phyloP scores from a whole-genome alignment of 2,329 filamentous ascomycete genomes.

The Dothistroma pini region DNA sequence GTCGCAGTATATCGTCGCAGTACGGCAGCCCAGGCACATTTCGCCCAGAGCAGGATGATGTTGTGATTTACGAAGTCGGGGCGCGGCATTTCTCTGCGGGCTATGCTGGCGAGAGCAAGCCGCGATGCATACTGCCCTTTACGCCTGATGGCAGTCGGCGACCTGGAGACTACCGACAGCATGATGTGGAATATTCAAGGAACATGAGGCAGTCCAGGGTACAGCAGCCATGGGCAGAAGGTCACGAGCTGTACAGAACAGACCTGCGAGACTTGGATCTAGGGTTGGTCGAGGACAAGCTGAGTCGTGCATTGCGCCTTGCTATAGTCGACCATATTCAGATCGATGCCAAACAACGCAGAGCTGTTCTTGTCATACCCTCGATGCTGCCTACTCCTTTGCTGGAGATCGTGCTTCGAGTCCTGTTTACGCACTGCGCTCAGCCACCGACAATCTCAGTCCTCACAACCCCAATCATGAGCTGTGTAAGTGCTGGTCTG shows the following conservation, averaged over 20 bases:
- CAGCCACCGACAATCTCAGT: slow-evolving; percentile 78
- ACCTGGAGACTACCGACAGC: slow-evolving; percentile 71
- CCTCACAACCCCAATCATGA: slow-evolving; percentile 71
- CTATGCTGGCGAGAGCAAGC: slow-evolving; percentile 77
- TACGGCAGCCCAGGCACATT: slow-evolving; percentile 58
- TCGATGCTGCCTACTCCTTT: slow-evolving; percentile 73
- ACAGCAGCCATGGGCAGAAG: slow-evolving; percentile 59
- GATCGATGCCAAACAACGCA: slow-evolving; percentile 66
- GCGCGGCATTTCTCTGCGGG: slow-evolving; percentile 74
- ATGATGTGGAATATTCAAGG: slow-evolving; percentile 17
- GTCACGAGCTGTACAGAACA: slow-evolving; percentile 72
- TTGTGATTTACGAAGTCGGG: slow-evolving; percentile 78
- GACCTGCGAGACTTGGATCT: slow-evolving; percentile 72
- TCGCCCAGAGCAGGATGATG: slow-evolving; percentile 71
- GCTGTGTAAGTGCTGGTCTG: slow-evolving; percentile 72
- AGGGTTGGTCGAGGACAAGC: slow-evolving; percentile 76
- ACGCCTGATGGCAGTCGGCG: slow-evolving; percentile 72
- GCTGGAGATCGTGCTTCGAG: slow-evolving; percentile 69
- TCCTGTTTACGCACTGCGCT: slow-evolving; percentile 75
- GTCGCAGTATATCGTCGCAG: slow-evolving; percentile 55
- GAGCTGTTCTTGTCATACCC: slow-evolving; percentile 71
- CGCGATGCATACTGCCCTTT: slow-evolving; percentile 68
- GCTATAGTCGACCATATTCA: slow-evolving; percentile 73
- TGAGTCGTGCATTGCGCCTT: slow-evolving; percentile 78
- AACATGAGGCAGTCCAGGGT: slow-evolving; percentile 39